Evolutionary conservation across 202 grass and related monocot species (phyloP).

Genomic region (Dendrocalamus latiflorus): DNA sequence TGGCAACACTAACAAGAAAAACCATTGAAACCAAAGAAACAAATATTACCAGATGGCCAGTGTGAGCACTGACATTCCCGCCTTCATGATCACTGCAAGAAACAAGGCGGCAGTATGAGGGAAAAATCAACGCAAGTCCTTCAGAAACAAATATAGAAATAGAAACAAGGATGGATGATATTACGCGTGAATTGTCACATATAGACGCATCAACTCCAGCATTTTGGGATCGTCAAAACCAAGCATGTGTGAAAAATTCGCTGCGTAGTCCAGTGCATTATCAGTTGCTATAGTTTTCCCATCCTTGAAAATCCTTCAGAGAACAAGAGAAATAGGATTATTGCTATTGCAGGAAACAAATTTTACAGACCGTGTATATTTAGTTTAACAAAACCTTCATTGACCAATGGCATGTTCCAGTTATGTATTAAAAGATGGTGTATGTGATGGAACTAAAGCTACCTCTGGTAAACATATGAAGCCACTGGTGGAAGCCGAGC

Average conservation of each 20-base stretch:
- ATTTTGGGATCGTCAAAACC: constrained; percentile 97
- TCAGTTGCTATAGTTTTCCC: constrained; percentile 69
- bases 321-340: constrained; percentile 17
- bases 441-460: constrained; percentile 19
- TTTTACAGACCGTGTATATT: background rate
- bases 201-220: constrained; percentile 95
- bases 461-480: constrained; percentile 92
- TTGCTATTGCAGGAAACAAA: background rate
- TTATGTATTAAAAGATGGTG: background rate
- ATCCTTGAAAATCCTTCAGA: constrained; percentile 81
- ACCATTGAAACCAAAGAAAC: background rate
- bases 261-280: constrained; percentile 75
- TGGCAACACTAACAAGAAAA: constrained; percentile 14
- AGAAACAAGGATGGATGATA: constrained; percentile 9
- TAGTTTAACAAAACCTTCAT: constrained; percentile 8
- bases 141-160: constrained; percentile 9
- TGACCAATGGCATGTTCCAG: background rate
- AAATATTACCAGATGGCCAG: constrained; percentile 86
- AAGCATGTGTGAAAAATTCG: constrained; percentile 98
- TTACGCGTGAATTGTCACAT: constrained; percentile 96
- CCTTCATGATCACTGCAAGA: constrained; percentile 91
- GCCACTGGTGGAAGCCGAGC: constrained; percentile 77
- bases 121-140: constrained; percentile 9
- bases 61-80: constrained; percentile 97
- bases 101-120: background rate